Base-by-base conservation (phyloP, 2,329 filamentous ascomycete species). In the Hymenoscyphus albidus region DNA sequence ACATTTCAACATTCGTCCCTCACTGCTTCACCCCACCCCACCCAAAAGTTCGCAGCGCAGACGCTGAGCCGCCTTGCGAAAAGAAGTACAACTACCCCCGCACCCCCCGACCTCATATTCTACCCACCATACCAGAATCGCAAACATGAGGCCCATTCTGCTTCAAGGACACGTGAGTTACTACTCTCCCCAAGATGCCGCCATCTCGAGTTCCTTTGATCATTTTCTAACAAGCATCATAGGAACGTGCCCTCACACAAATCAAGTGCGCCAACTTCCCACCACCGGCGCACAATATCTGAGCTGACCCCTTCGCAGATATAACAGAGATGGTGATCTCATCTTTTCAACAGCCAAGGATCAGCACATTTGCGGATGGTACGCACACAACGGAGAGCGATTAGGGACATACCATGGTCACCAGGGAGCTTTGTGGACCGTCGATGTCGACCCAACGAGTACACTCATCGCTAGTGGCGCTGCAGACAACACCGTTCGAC, bases 381-480 rank as follows among this genome's bases (percentile, higher is more conserved):
- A 88, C 81, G 90, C 93, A 70, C 93, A 96, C 82, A 99, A 99
- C 80, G 95, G 95, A 81, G 95, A 99, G 84, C 91, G 95, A 75
- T 86, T 98, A 75, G 95, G 95, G 75, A 95, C 94, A 74, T 99
- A 98, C 83, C 89, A 92, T 77, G 95, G 95, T 78, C 95, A 99
- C 81, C 90, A 96, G 79, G 95, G 95, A 81, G 94, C 95, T 74
- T 91, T 99, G 82, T 99, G 95, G 95, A 97, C 95, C 68, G 91
- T 99, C 79, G 95, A 99, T 77, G 90, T 97, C 76, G 92, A 97
- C 81, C 93, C 94, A 70, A 93, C 93, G 74, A 91, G 90, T 70
- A 92, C 91, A 74, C 87, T 99, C 76, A 89, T 98, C 76, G 95
- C 94, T 76, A 96, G 92, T 67, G 95, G 95, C 74, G 95, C 93